These are phyloP conservation scores for Haplographium delicatum DNA, from an alignment of 495 filamentous ascomycete genomes.

Conservation along the genomic window DNA sequence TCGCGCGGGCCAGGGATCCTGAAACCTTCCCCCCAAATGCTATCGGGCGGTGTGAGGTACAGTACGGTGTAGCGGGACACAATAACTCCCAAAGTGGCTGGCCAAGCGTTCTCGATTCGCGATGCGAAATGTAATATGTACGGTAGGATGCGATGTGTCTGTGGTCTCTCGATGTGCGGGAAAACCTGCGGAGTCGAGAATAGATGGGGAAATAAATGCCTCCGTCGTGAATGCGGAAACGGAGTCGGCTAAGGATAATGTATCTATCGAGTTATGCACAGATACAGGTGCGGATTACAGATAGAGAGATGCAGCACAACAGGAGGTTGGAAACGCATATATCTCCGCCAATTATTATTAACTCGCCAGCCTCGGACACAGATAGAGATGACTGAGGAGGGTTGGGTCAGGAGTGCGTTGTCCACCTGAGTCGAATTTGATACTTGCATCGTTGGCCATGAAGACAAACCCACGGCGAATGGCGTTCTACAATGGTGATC, in stretches of 20 bases:
- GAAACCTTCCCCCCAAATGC: too few relatives aligned
- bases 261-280: constrained; percentile 20
- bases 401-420: too few relatives aligned
- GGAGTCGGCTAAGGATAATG: constrained; percentile 3
- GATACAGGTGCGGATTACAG: too few relatives aligned
- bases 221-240: not conserved
- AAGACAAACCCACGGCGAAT: constrained; percentile 20
- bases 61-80: too few relatives aligned
- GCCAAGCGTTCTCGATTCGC: too few relatives aligned
- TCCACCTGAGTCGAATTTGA: too few relatives aligned
- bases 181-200: not conserved
- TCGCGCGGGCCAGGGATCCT: too few relatives aligned
- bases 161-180: not conserved
- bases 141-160: not conserved
- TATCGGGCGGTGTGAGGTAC: too few relatives aligned
- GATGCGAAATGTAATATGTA: too few relatives aligned
- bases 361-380: not conserved
- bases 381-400: constrained; percentile 2
- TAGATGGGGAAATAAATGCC: not conserved
- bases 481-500: constrained; percentile 9
- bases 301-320: too few relatives aligned
- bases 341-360: constrained; percentile 16
- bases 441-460: too few relatives aligned
- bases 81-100: too few relatives aligned
- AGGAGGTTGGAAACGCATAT: constrained; percentile 22